Percentiles rank a stretch among this genome's conserved stretches.
Evolutionary conservation across 345 rosid genomes (phyloP).

Genomic region (Syzygium jambos): DNA sequence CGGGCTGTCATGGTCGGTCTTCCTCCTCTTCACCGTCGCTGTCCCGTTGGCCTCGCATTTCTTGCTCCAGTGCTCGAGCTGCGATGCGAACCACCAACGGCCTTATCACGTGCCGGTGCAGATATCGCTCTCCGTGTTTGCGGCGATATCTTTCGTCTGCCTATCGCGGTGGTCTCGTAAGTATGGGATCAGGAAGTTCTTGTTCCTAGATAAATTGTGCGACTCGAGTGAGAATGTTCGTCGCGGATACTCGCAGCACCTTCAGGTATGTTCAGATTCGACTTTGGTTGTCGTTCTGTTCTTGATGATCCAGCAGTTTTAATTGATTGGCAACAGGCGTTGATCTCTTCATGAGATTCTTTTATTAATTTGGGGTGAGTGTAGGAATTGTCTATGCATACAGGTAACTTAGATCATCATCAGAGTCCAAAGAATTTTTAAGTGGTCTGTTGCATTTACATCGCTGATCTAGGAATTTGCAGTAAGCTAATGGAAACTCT

Average conservation of each 20-base stretch:
- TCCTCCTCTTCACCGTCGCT: constrained; percentile 50
- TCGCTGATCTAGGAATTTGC: not conserved
- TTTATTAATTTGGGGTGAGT: no score
- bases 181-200: constrained; percentile 58
- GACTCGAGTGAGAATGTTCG: constrained; percentile 46
- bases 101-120: constrained; percentile 76
- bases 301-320: not conserved
- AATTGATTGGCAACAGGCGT: not conserved
- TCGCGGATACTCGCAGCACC: constrained; percentile 47
- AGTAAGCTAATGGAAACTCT: not conserved
- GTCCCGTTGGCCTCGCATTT: constrained; percentile 72
- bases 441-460: not conserved
- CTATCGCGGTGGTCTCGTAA: constrained; percentile 61
- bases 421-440: not conserved
- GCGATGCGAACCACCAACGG: constrained; percentile 55
- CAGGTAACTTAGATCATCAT: not conserved
- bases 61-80: constrained; percentile 44
- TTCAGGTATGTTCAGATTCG: constrained; percentile 27
- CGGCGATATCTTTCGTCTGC: constrained; percentile 52
- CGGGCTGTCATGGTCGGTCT: constrained; percentile 59
- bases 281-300: not conserved
- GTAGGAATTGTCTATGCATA: no score
- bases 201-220: constrained; percentile 63
- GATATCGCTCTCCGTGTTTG: constrained; percentile 62
- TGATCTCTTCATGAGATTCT: not conserved